Evolutionary conservation across 2,329 filamentous ascomycete species (phyloP), one percentile per base, ranked within the genome.

Genomic region (Dothideomycetes sp.): DNA sequence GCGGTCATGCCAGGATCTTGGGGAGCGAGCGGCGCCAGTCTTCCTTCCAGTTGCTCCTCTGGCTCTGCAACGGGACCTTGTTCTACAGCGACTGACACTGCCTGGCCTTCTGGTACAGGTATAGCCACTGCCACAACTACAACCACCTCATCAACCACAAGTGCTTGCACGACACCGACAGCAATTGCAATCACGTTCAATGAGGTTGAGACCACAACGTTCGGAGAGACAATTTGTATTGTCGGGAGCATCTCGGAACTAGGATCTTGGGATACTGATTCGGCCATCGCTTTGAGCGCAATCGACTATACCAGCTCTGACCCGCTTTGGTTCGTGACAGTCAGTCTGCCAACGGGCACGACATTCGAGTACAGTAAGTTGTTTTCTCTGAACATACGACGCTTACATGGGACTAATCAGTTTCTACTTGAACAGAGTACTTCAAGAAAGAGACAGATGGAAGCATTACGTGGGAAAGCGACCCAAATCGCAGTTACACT

Each of bases 141-240:
- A 19, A 51, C 50, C 5, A 54, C 55, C 4, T 45, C 51, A 2
- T 41, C 47, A 2, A 52, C 49, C 15, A 46, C 46, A 10, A 38
- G 44, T 4, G 43, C 45, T 36, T 58, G 55, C 45, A 49, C 55
- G 7, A 50, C 54, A 9, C 47, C 52, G 2, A 49, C 54, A 27
- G 46, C 56, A 45, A 50, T 49, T 5, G 63, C 72, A 0, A 73
- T 86, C 5, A 75, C 75, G 0, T 84, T 86, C 59, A 64, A 75
- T 35, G 74, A 71, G 45, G 52, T 66, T 1, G 75, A 70, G 15
- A 66, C 61, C 1, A 85, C 81, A 0, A 53, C 52, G 2, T 75
- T 56, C 36, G 81, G 81, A 3, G 68, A 85, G 55, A 76, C 69
- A 7, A 68, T 87, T 52, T 81, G 77, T 55, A 56, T 87, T 10